Evolutionary conservation across 192 early-diverging fungal species (phyloP).

Genomic region (Coemansia sp.): DNA sequence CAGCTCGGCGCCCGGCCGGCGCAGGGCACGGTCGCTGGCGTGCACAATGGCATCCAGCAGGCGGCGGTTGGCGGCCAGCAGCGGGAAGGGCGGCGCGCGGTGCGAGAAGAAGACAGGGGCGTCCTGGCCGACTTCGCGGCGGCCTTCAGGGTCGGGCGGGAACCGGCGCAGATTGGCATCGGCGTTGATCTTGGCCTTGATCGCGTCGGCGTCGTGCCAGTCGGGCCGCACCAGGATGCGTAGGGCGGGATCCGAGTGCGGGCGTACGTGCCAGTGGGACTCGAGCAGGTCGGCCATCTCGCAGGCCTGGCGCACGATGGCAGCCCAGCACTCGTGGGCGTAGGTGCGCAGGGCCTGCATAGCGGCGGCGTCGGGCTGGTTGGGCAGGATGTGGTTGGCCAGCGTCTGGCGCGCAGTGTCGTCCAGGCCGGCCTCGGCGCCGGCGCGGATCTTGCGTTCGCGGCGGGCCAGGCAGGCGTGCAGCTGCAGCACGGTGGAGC

Average conservation of each 20-base stretch:
- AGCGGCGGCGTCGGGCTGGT: slow-evolving; percentile 34
- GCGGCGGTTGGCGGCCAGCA: slow-evolving; percentile 37
- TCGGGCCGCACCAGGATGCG: slow-evolving; percentile 36
- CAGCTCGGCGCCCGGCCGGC: slow-evolving; percentile 31
- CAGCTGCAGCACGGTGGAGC: slow-evolving; percentile 45
- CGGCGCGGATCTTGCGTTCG: slow-evolving; percentile 39
- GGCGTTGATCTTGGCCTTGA: slow-evolving; percentile 43
- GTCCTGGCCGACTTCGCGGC: slow-evolving; percentile 7
- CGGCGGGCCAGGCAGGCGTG: slow-evolving; percentile 47
- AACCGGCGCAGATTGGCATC: slow-evolving; percentile 35
- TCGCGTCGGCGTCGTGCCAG: slow-evolving; percentile 39
- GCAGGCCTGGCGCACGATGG: slow-evolving; percentile 43
- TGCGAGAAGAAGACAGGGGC: slow-evolving; percentile 37
- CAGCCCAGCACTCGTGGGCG: slow-evolving; percentile 40
- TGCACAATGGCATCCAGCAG: slow-evolving; percentile 25
- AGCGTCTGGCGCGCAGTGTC: slow-evolving; percentile 24
- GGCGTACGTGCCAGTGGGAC: slow-evolving; percentile 45
- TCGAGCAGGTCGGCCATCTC: slow-evolving; percentile 44
- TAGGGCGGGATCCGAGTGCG: slow-evolving; percentile 17
- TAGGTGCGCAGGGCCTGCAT: slow-evolving; percentile 40
- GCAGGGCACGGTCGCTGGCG: slow-evolving; percentile 4
- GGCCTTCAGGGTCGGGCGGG: slow-evolving; percentile 10
- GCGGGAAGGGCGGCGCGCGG: slow-evolving; percentile 39
- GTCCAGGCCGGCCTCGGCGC: slow-evolving; percentile 7
- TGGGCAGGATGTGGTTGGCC: slow-evolving; percentile 38